These are phyloP conservation scores for Carpinus fangiana DNA, from an alignment of 306 rosid species.

Conservation along the genomic window DNA sequence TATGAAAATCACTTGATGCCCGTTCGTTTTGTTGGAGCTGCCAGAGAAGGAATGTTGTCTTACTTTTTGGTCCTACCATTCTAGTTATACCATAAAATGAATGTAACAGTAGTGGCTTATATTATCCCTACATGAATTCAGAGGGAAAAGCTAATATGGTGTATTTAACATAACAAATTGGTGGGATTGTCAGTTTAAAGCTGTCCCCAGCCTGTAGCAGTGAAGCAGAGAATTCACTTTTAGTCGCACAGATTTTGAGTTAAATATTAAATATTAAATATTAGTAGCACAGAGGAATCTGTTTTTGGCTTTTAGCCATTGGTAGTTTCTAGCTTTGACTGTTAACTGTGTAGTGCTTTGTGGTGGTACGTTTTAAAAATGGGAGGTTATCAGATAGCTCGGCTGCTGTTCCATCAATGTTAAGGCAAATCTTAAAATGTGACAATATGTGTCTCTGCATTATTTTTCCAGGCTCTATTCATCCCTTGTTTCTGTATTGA, in stretches of 20 bases:
- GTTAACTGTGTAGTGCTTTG: background rate
- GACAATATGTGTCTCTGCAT: background rate
- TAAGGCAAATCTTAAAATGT: background rate
- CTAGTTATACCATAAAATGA: conserved; percentile 14
- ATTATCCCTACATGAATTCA: conserved; percentile 27
- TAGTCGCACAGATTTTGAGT: conserved; percentile 10
- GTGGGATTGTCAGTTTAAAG: conserved; percentile 32
- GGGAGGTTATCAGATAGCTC: background rate
- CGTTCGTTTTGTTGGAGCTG: conserved; percentile 13
- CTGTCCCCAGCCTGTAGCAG: conserved; percentile 28
- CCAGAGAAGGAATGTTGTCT: conserved; percentile 21
- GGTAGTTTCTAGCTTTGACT: background rate
- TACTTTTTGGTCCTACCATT: conserved; percentile 12
- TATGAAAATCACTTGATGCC: background rate
- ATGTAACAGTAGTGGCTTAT: conserved; percentile 31
- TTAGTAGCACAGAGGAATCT: conserved; percentile 12
- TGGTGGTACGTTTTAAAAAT: background rate
- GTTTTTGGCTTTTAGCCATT: conserved; percentile 6
- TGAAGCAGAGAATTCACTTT: conserved; percentile 26
- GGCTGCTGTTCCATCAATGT: background rate
- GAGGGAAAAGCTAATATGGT: conserved; percentile 31
- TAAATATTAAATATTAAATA: background rate
- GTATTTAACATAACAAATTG: conserved; percentile 39
- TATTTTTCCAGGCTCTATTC: background rate
- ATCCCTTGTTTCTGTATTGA: background rate